Base-by-base conservation (phyloP, 768 basidiomycete genomes). In the Termitomyces titanicus region DNA sequence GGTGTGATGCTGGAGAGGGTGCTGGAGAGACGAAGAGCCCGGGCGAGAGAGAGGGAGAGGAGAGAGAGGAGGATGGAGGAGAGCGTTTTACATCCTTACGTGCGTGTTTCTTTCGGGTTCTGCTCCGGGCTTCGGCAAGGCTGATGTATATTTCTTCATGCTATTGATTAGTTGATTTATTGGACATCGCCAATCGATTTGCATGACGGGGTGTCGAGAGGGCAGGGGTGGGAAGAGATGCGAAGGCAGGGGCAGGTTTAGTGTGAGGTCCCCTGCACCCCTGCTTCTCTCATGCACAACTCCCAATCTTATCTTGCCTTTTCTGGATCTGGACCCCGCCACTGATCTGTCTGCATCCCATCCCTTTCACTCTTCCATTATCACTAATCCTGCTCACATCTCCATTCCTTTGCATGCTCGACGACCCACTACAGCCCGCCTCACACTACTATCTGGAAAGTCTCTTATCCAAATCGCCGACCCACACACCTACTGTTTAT, bases 171-270 rank as follows among this genome's bases (percentile, higher is more conserved):
- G 78, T 67, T 77, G 20, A 62, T 76, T 49, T 70, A 72, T 52
- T 79, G 74, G 56, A 77, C 72, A 29, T 77, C 77, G 22, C 76
- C 77, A 12, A 74, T 79, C 57, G 78, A 75, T 61, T 53, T 75
- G 24, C 59, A 56, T 38, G 59, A 60, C 50, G 54, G 59, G 17
- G 51, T 44, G 17, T 35, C 27, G 17, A 48, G 13, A 15, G 49
- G 46, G 3, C 38, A 12, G 9, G 44, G n/a, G 46, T 48, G 29
- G 35, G n/a, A 20, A 11, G 42, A 45, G 11, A 29, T 25, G 38
- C 37, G 40, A 3, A 31, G 53, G 10, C 11, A 20, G 22, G 39
- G 31, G 18, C 51, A 5, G 51, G 27, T 15, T 13, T 24, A 3
- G 51, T 24, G 40, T 52, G 31, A 43, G 37, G 29, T 20, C 27